Percentiles rank a stretch among this genome's conserved stretches.
Evolutionary conservation across 2,329 filamentous ascomycete species (phyloP).

Genomic region (Trichoderma breve): DNA sequence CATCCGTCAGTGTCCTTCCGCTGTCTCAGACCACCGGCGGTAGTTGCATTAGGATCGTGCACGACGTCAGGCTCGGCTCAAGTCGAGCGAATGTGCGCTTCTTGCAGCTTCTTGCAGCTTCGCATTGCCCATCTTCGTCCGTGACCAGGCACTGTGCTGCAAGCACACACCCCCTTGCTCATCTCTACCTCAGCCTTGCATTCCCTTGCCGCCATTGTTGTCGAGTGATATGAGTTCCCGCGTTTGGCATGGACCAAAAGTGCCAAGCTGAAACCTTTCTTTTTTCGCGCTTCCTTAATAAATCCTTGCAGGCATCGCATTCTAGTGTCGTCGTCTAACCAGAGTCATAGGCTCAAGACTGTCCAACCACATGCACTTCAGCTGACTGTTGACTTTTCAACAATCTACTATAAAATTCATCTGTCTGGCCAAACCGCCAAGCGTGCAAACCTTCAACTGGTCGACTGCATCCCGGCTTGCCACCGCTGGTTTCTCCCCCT

Average conservation of each 20-base stretch:
- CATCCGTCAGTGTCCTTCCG: not conserved
- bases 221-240: slow-evolving; percentile 11
- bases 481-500: not conserved
- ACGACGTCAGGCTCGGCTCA: not conserved
- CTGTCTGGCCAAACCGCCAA: not conserved
- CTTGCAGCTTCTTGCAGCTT: not conserved
- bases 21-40: slow-evolving; percentile 1
- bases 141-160: slow-evolving; percentile 4
- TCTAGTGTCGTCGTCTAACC: slow-evolving; percentile 11
- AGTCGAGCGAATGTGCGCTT: not conserved
- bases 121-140: slow-evolving; percentile 1
- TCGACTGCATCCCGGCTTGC: not conserved
- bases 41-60: slow-evolving; percentile 2
- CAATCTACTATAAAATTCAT: not conserved
- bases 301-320: slow-evolving; percentile 1
- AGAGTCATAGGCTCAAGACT: not conserved
- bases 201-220: not conserved
- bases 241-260: not conserved
- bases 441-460: not conserved
- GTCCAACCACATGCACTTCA: slow-evolving; percentile 1
- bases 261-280: not conserved
- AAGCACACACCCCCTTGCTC: not conserved
- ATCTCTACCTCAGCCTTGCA: slow-evolving; percentile 11
- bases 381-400: slow-evolving; percentile 1
- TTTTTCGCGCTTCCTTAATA: slow-evolving; percentile 7